A percentile compares a stretch with the other conserved stretches of the same genome.
phyloP scores from a whole-genome alignment of 78 protist genomes.

The Polysphondylium violaceum region DNA sequence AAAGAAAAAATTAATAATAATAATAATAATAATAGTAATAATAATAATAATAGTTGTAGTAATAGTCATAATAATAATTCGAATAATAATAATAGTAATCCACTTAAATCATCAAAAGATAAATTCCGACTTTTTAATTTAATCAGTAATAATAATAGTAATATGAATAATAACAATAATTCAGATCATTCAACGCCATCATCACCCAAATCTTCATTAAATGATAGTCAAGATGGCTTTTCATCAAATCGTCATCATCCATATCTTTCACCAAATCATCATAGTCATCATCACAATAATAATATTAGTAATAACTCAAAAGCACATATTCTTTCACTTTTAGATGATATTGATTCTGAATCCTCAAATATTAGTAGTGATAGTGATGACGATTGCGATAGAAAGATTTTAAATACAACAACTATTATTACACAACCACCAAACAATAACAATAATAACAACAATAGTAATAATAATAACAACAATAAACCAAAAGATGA shows the following conservation, averaged over 20 bases:
- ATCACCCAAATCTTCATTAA: too few relatives aligned
- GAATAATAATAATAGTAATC: too few relatives aligned
- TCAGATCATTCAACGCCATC: neutral
- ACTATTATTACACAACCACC: neutral
- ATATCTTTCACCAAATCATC: neutral
- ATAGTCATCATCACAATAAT: neutral
- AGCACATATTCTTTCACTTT: conserved; percentile 13
- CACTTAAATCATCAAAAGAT: neutral
- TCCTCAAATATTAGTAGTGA: conserved; percentile 24
- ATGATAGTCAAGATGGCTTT: neutral
- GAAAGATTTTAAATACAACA: neutral
- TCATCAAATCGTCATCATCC: neutral
- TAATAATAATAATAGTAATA: neutral
- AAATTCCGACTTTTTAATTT: too few relatives aligned
- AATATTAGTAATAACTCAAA: neutral
- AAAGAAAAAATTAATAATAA: conserved; percentile 24
- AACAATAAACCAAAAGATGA: too few relatives aligned
- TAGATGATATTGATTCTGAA: conserved; percentile 42
- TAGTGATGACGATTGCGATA: neutral
- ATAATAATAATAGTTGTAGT: neutral
- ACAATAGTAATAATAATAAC: too few relatives aligned
- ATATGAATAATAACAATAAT: neutral
- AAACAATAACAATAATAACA: neutral
- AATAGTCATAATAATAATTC: neutral
- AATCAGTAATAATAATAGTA: too few relatives aligned